Conservation (phyloP, 2,329 filamentous ascomycete species). For the Fusarium sp. region DNA sequence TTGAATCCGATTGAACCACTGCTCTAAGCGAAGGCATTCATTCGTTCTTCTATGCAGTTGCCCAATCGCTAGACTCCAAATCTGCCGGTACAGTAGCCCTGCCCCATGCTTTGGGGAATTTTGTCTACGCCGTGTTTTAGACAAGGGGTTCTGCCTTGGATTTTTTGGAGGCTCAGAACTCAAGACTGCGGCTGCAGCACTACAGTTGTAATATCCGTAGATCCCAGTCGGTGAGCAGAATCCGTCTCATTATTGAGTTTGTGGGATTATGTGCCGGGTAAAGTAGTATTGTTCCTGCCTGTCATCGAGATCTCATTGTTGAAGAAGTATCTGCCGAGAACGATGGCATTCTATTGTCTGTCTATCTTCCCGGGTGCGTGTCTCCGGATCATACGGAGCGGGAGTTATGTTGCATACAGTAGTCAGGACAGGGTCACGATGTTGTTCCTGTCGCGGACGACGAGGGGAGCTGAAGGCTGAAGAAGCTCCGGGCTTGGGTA, state of each 20-base stretch:
- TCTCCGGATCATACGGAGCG: constrained; percentile 33
- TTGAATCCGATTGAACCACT: background rate
- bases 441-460: constrained; percentile 6
- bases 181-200: constrained; percentile 24
- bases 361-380: background rate
- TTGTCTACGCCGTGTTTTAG: background rate
- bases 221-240: constrained; percentile 25
- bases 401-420: background rate
- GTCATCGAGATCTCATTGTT: constrained; percentile 24
- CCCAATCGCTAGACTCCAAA: constrained; percentile 10
- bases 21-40: constrained; percentile 19
- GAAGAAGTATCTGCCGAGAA: too few species aligned
- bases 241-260: background rate
- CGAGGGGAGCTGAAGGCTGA: constrained; percentile 23
- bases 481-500: background rate
- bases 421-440: constrained; percentile 10
- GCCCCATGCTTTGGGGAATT: constrained; percentile 5
- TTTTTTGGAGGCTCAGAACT: constrained; percentile 26
- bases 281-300: background rate
- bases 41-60: background rate
- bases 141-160: constrained; percentile 39
- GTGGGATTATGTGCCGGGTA: background rate
- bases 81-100: background rate
- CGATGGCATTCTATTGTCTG: background rate
- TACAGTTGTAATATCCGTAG: background rate